phyloP scores from a whole-genome alignment of 75 land plant species.

The Sequoia sempervirens region DNA sequence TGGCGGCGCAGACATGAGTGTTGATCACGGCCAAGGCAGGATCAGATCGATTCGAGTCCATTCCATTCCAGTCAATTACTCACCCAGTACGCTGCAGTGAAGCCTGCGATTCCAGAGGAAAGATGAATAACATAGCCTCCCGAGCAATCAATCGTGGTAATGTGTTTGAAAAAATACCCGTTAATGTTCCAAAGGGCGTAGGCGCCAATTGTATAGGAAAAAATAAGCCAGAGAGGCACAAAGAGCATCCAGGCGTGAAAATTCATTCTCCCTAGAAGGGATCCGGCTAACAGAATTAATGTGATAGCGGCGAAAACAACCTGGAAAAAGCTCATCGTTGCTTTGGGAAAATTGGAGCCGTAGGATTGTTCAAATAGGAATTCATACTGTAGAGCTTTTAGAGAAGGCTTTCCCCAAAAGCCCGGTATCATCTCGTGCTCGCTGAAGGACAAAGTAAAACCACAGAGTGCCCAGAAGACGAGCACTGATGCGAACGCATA shows the following conservation, averaged over 20 bases:
- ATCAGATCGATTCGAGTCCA: no score
- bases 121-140: slow-evolving; percentile 54
- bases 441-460: slow-evolving; percentile 50
- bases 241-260: slow-evolving; percentile 65
- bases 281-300: slow-evolving; percentile 44
- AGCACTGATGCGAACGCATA: no score
- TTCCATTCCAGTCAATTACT: not conserved
- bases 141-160: slow-evolving; percentile 33
- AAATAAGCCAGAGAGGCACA: slow-evolving; percentile 62
- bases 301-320: slow-evolving; percentile 63
- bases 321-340: slow-evolving; percentile 37
- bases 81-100: slow-evolving; percentile 64
- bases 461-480: slow-evolving; percentile 11
- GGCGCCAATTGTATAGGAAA: slow-evolving; percentile 47
- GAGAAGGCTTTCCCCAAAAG: slow-evolving; percentile 48
- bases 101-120: slow-evolving; percentile 36
- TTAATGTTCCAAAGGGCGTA: slow-evolving; percentile 39
- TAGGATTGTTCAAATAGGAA: slow-evolving; percentile 13
- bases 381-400: slow-evolving; percentile 13
- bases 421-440: slow-evolving; percentile 32
- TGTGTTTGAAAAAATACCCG: slow-evolving; percentile 33
- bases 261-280: slow-evolving; percentile 62
- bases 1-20: slow-evolving; percentile 42
- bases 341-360: slow-evolving; percentile 22
- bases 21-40: slow-evolving; percentile 47